Evolutionary conservation across 768 basidiomycete species (phyloP).

Genomic region (Podaxis sp.): DNA sequence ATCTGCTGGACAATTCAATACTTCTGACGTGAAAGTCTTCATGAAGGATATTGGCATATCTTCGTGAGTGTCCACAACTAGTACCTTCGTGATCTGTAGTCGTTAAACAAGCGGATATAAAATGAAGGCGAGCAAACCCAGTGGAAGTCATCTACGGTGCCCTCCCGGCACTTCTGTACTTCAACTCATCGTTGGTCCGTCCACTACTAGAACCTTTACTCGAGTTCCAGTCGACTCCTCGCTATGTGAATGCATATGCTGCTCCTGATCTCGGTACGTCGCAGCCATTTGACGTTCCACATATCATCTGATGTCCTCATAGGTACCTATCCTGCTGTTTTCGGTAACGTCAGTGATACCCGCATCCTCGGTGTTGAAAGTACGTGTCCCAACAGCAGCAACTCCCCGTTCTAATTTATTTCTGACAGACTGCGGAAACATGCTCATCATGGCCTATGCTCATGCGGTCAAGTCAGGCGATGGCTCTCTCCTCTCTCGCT

Average conservation of each 20-base stretch:
- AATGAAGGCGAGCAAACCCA: constrained; percentile 35
- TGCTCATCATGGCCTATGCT: constrained; percentile 57
- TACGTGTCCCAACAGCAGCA: constrained; percentile 9
- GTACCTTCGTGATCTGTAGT: neutral
- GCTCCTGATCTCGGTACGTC: constrained; percentile 30
- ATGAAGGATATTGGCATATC: constrained; percentile 47
- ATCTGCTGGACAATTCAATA: constrained; percentile 29
- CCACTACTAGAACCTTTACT: constrained; percentile 47
- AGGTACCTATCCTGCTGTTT: constrained; percentile 19
- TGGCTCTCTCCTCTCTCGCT: constrained; percentile 35
- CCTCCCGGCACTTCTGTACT: constrained; percentile 42
- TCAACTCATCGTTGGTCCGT: constrained; percentile 38
- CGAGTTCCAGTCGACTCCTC: constrained; percentile 38
- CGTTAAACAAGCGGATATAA: neutral
- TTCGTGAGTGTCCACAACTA: constrained; percentile 33
- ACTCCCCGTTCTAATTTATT: neutral
- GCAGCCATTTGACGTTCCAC: neutral
- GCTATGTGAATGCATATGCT: constrained; percentile 24
- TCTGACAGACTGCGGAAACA: constrained; percentile 51
- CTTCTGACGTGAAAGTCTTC: constrained; percentile 43
- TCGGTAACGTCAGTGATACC: constrained; percentile 17
- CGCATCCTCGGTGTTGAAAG: constrained; percentile 24
- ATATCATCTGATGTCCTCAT: neutral
- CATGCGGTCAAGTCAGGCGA: constrained; percentile 30
- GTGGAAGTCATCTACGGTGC: constrained; percentile 45